Conservation (phyloP, 768 basidiomycete species). For the Podaxis sp. region DNA sequence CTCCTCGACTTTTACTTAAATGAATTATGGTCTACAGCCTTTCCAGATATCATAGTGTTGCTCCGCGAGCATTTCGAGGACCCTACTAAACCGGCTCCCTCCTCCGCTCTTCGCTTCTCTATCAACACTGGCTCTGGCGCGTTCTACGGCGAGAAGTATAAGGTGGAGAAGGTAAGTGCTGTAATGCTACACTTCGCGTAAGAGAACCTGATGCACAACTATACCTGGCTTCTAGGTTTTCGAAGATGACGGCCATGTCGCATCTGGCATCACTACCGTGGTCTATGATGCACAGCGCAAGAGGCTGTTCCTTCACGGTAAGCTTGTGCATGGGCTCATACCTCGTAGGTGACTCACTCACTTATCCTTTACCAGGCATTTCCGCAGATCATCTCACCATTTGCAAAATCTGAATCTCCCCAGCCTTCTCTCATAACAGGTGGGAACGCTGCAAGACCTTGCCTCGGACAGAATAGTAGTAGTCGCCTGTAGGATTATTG, state of each 20-base stretch:
- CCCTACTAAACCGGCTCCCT: conserved; percentile 40
- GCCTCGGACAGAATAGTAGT: background rate
- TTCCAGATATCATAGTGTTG: conserved; percentile 38
- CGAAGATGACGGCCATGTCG: conserved; percentile 61
- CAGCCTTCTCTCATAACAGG: background rate
- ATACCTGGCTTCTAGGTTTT: conserved; percentile 45
- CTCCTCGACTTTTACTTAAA: background rate
- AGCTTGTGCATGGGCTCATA: conserved; percentile 11
- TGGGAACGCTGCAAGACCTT: background rate
- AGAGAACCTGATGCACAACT: background rate
- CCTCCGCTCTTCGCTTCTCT: conserved; percentile 50
- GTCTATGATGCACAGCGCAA: conserved; percentile 51
- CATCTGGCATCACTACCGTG: conserved; percentile 54
- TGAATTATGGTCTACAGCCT: conserved; percentile 27
- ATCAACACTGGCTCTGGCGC: conserved; percentile 49
- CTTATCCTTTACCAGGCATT: conserved; percentile 23
- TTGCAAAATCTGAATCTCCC: conserved; percentile 25
- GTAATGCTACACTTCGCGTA: background rate
- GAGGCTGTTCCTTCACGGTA: conserved; percentile 60
- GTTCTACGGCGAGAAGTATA: conserved; percentile 60
- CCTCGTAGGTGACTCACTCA: background rate
- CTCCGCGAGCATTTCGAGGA: conserved; percentile 39
- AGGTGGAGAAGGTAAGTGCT: conserved; percentile 49
- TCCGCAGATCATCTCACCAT: conserved; percentile 27
- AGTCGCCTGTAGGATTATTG: background rate